Percentiles rank a stretch among this genome's conserved stretches.
Evolutionary conservation across 2,329 filamentous ascomycete genomes (phyloP).

Genomic region (Corynespora cassiicola): DNA sequence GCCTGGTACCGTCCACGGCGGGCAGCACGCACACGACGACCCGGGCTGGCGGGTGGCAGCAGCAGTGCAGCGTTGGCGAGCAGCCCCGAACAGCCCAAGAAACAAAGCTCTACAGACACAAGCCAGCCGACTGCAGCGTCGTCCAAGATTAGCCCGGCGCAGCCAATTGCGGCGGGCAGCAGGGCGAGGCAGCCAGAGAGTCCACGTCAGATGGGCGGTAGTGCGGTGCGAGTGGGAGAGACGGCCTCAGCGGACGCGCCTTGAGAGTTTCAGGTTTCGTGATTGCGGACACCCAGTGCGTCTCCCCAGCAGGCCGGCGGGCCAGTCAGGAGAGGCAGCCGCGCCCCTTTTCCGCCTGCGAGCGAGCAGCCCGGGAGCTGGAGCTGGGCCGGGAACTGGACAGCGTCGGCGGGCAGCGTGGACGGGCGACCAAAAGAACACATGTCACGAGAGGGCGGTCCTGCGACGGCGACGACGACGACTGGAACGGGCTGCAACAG

Average conservation of each 20-base stretch:
- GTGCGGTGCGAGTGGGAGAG: too few relatives aligned
- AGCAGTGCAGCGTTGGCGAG: slow-evolving; percentile 2
- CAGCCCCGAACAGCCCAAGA: background rate
- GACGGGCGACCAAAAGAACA: too few relatives aligned
- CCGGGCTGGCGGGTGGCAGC: background rate
- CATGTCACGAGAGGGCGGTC: too few relatives aligned
- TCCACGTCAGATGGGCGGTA: slow-evolving; percentile 40
- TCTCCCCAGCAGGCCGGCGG: background rate
- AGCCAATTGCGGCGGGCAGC: slow-evolving; percentile 19
- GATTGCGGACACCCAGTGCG: slow-evolving; percentile 9
- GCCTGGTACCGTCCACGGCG: too few relatives aligned
- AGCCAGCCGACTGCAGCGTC: slow-evolving; percentile 19
- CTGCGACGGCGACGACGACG: too few relatives aligned
- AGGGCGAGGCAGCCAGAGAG: slow-evolving; percentile 12
- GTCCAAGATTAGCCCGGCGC: slow-evolving; percentile 17
- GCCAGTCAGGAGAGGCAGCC: background rate
- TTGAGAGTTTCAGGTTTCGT: slow-evolving; percentile 35
- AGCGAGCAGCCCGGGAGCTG: too few relatives aligned
- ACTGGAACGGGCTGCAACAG: too few relatives aligned
- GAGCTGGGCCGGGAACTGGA: too few relatives aligned
- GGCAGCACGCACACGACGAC: too few relatives aligned
- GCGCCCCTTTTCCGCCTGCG: too few relatives aligned
- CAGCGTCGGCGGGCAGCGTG: too few relatives aligned
- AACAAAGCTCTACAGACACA: slow-evolving; percentile 9
- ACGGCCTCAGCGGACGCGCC: slow-evolving; percentile 31